Base-by-base conservation (phyloP, 345 rosid species). In the Lepidium aucheri region DNA sequence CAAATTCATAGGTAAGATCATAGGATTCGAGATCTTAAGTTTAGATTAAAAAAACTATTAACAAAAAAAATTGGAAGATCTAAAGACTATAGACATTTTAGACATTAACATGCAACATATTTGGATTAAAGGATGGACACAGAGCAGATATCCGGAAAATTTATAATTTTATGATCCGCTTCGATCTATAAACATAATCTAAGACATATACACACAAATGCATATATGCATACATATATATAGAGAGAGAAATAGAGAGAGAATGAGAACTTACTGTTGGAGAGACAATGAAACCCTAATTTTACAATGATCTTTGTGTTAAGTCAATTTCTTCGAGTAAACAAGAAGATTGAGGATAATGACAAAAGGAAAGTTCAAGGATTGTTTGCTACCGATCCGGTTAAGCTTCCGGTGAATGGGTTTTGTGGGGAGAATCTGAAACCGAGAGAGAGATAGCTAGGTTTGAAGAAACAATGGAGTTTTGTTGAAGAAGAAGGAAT, bases 221-320 rank as follows among this genome's bases (percentile, higher is more conserved):
- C 3, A 53, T 8, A 33, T 10, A 33, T 33, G 22, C 14, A 14
- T 18, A 16, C 1, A 0, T 35, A 4, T 0, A 57, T 0, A 43
- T 2, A n/a, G n/a, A n/a, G n/a, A n/a, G n/a, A 70, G 33, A 52
- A 10, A 45, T 1, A 53, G 7, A 56, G 20, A 55, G 54, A 65
- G 16, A 65, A 40, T 54, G 53, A 65, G 72, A 66, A 53, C 68
- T 73, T 45, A 60, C 77, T 60, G 39, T 18, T 67, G 30, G 16
- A 14, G 73, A 45, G 8, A 20, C 56, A 60, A n/a, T 20, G 46
- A 67, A 74, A 74, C 77, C 77, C 77, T 74, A 67, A 68, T 54
- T 28, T 61, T 39, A 54, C 39, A 38, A 9, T 67, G 45, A 53
- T 32, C 53, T 53, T 46, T 61, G 34, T 53, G 30, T 46, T 67